These are phyloP conservation scores for Auriscalpium microsporum DNA, from an alignment of 768 basidiomycete genomes.

Conservation along the genomic window DNA sequence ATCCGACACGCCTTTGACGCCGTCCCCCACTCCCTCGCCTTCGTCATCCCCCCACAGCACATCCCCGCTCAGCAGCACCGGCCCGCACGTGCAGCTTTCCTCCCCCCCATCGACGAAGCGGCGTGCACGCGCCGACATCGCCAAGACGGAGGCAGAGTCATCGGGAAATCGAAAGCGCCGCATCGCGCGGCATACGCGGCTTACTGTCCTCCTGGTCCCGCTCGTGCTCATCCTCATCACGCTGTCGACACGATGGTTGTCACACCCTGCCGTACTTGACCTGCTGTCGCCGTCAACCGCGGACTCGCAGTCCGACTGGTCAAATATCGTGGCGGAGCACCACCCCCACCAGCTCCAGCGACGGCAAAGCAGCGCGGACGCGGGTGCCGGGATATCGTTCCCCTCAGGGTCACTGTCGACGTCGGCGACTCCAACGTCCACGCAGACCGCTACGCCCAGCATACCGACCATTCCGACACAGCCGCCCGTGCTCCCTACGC, in stretches of 20 bases:
- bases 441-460: background rate
- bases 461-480: conserved; percentile 43
- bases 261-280: conserved; percentile 41
- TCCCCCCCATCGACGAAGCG: conserved; percentile 8
- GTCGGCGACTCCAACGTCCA: conserved; percentile 20
- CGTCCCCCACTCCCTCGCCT: background rate
- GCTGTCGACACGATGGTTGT: conserved; percentile 39
- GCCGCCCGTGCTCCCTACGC: conserved; percentile 53
- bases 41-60: background rate
- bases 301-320: conserved; percentile 12
- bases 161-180: conserved; percentile 28
- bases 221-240: conserved; percentile 47
- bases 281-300: conserved; percentile 23
- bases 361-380: background rate
- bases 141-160: background rate
- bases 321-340: background rate
- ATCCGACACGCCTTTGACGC: background rate
- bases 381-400: background rate
- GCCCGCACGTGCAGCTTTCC: conserved; percentile 1
- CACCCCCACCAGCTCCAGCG: background rate
- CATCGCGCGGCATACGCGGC: conserved; percentile 36
- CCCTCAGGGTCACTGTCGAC: conserved; percentile 15
- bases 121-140: background rate
- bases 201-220: conserved; percentile 50
- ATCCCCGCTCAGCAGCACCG: background rate